Base-by-base conservation (phyloP, 2,329 filamentous ascomycete genomes). In the Lasiodiplodia gonubiensis region DNA sequence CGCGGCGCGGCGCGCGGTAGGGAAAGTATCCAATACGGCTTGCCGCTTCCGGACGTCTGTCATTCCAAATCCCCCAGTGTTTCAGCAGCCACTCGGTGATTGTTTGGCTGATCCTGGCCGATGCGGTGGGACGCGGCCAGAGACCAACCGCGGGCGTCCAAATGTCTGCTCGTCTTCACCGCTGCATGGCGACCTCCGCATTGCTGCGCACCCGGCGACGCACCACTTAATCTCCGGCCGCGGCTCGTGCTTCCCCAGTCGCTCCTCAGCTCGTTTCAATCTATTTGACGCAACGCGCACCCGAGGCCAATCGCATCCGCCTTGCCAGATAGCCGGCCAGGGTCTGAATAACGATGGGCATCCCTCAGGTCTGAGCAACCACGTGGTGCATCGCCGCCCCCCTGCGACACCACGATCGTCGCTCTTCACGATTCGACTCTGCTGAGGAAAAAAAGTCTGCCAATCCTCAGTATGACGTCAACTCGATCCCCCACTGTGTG, bases 141-240 rank as follows among this genome's bases (percentile, higher is more conserved):
- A 46, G 42, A 21, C 59, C 59, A 51, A 51, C 49, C 21, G 59
- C 49, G n/a, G 59, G 12, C 27, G 16, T 51, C 42, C 57, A 61
- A 39, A 61, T 61, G 57, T 48, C 57, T 61, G 57, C 57, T 5
- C 25, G 30, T 46, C 57, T 48, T 63, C 59, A 63, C 59, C 59
- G 59, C 59, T 33, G 59, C 59, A n/a, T 42, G 37, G 25, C 23
- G 25, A 4, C 39, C 42, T 63, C 42, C 59, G 59, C 59, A 63
- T 63, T 51, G 59, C 46, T 63, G 59, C 46, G 39, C 59, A 48
- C 57, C 25, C 39, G 39, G 39, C 57, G 39, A 46, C 25, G 57
- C 39, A 63, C 59, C 59, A 63, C 59, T 63, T 63, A 63, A 51
- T 63, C 59, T 63, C 59, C 59, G 59, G 59, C 59, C 12, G 59